Evolutionary conservation across 1,139 yeast genomes (phyloP), one percentile per base, ranked within the genome.

Genomic region (Suhomyces wounanorum): DNA sequence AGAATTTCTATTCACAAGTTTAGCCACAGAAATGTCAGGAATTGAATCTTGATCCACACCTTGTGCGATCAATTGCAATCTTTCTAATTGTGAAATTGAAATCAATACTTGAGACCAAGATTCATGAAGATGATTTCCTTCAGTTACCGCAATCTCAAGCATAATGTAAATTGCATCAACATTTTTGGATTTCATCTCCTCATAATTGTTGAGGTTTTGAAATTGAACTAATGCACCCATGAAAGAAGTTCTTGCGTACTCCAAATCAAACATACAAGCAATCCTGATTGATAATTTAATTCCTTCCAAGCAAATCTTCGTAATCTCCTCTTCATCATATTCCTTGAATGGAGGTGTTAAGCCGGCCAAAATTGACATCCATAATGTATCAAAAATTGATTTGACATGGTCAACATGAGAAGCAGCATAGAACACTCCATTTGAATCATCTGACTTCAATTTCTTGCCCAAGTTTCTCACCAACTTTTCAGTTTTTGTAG

Each of bases 331-430:
- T 58, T 91, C 97, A 56, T 89, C 95, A 54, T 87, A 85, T 54
- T 89, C 96, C 64, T 88, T 91, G 70, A 92, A 90, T 4, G 97
- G 96, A 3, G 96, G 95, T 0, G 97, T 90, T 48, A 95, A 77
- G 0, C 96, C 97, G 6, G 97, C 99, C 58, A 95, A 76, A 48
- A 94, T 82, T 0, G 97, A 90, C 97, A 94, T 91, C 99, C 99
- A 95, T 45, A 89, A 75, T 13, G 90, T 90, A 61, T 92, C 97
- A 70, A 94, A 94, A 65, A 95, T 89, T 1, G 97, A 94, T 62
- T 83, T 87, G 21, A 92, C 97, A 65, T 94, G 97, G 57, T 90
- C 95, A 17, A 89, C 83, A 64, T 88, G 94, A 3, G 94, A 85
- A 0, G 96, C 82, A 5, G 72, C 76, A 53, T 75, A 72, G 49